Evolutionary conservation across 1,139 yeast genomes (phyloP), one percentile per base, ranked within the genome.

Genomic region (Suhomyces ambrosiae): DNA sequence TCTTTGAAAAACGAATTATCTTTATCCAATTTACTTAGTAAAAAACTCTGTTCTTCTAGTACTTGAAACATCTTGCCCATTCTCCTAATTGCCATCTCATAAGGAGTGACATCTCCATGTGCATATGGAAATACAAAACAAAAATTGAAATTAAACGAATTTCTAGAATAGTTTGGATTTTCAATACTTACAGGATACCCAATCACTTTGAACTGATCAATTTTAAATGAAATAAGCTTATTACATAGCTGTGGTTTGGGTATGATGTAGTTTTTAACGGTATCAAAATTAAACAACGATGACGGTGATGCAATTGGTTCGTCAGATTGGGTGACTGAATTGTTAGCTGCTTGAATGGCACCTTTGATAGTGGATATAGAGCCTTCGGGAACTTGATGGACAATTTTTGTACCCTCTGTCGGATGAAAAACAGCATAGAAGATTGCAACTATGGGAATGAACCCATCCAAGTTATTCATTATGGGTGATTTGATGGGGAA

Each of bases 361-460:
- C 35, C 36, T 18, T 52, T 52, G 23, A 64, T 56, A 4, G 63
- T 47, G 11, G 59, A 60, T 71, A 76, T 44, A 69, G 74, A 37
- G 74, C 88, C 44, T 74, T 74, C 41, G 2, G 98, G 99, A 1
- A 88, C 95, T 56, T 94, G 97, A 51, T 86, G 86, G 3, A 87
- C 77, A n/a, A 92, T 90, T 59, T 89, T 86, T 0, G 98, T 85
- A 2, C 98, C 98, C 53, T 88, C 95, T 0, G 92, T 86, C 0
- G 97, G 97, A 54, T 94, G 97, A 62, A 92, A 92, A 0, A 87
- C 87, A 0, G 97, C 82, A 60, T 88, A 92, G 60, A 92, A 90
- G 31, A 89, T 74, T 2, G 96, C 94, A 42, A 80, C 74, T 23
- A 92, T 89, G 17, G 95, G 95, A 11, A 84, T 82, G 52, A 87